phyloP scores from a whole-genome alignment of 2,329 filamentous ascomycete species.

The Eutypella sp. region DNA sequence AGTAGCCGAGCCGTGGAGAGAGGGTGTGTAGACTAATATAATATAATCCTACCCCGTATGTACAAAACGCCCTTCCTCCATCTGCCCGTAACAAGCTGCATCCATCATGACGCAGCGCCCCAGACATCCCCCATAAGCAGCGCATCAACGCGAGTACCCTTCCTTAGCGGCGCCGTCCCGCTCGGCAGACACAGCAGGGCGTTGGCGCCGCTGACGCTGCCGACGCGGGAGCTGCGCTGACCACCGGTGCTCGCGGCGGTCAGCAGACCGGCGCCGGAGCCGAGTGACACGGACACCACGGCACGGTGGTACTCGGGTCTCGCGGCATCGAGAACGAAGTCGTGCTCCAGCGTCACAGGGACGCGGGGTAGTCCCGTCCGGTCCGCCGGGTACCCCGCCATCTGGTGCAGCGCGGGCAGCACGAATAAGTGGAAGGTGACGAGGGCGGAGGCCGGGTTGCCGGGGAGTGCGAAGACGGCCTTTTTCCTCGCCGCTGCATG shows the following conservation, averaged over 20 bases:
- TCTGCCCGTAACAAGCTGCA: too few species aligned
- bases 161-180: constrained; percentile 57
- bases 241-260: constrained; percentile 78
- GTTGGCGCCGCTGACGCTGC: constrained; percentile 85
- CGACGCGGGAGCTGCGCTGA: constrained; percentile 84
- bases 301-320: constrained; percentile 90
- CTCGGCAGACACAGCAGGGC: constrained; percentile 72
- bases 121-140: constrained; percentile 62
- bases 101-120: constrained; percentile 2
- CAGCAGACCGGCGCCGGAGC: constrained; percentile 69
- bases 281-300: constrained; percentile 58
- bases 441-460: constrained; percentile 88
- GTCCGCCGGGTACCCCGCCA: constrained; percentile 57
- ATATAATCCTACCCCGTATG: too few species aligned
- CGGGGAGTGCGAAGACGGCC: constrained; percentile 83
- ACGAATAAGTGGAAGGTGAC: constrained; percentile 96
- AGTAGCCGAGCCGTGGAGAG: too few species aligned
- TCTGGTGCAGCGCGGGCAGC: constrained; percentile 75
- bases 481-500: constrained; percentile 46
- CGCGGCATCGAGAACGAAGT: constrained; percentile 67
- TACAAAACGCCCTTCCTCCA: too few species aligned
- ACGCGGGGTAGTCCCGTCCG: constrained; percentile 68
- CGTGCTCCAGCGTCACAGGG: constrained; percentile 65
- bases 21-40: too few species aligned
- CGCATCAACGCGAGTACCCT: constrained; percentile 69